These are phyloP conservation scores for Ascoidea tarda DNA, from an alignment of 805 yeast genomes.

Conservation along the genomic window DNA sequence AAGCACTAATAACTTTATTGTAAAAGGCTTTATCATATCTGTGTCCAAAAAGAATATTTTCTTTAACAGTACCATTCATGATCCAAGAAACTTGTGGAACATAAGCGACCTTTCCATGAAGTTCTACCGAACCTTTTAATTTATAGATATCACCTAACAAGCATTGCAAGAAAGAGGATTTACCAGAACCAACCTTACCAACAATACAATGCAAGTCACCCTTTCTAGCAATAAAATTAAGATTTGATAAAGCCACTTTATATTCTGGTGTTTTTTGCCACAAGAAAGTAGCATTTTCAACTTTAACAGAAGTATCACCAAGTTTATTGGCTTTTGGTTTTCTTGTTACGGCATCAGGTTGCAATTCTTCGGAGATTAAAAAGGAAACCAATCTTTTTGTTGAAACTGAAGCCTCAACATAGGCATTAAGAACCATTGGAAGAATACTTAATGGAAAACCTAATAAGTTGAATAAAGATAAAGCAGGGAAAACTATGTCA, in stretches of 20 bases:
- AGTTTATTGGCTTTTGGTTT: constrained; percentile 27
- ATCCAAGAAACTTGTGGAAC: constrained; percentile 96
- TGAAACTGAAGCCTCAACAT: constrained; percentile 85
- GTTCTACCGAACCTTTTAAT: constrained; percentile 54
- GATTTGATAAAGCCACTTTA: constrained; percentile 50
- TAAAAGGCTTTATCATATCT: constrained; percentile 73
- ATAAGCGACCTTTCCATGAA: constrained; percentile 74
- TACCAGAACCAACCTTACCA: constrained; percentile 86
- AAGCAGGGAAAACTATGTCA: constrained; percentile 85
- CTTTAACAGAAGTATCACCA: constrained; percentile 57
- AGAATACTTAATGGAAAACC: constrained; percentile 86
- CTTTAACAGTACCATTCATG: constrained; percentile 85
- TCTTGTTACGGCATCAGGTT: constrained; percentile 56
- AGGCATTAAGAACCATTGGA: constrained; percentile 77
- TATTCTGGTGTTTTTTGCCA: constrained; percentile 66
- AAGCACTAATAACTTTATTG: constrained; percentile 67
- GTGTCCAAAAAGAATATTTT: constrained; percentile 85
- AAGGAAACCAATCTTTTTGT: constrained; percentile 60
- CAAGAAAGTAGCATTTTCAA: constrained; percentile 56
- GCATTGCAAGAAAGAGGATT: constrained; percentile 69
- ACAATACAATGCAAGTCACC: constrained; percentile 78
- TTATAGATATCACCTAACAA: constrained; percentile 74
- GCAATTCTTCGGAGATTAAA: constrained; percentile 67
- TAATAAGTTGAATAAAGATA: constrained; percentile 75
- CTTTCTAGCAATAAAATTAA: constrained; percentile 49